phyloP scores from a whole-genome alignment of 148 eudicot species.

The Vaccinium vitisidaea region DNA sequence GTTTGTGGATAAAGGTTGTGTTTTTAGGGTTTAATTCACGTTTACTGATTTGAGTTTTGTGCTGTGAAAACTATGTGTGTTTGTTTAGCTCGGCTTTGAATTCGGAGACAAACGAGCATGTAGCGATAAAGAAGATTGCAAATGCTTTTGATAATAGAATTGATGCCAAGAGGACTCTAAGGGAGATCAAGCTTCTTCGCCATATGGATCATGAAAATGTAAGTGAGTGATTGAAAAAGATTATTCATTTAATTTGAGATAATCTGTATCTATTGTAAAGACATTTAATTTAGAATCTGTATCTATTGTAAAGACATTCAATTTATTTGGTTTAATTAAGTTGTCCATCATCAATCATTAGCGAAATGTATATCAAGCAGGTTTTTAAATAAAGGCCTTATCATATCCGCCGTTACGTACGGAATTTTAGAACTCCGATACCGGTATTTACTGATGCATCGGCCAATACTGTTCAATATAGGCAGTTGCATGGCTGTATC shows the following conservation, averaged over 20 bases:
- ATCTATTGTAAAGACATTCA: too few species aligned
- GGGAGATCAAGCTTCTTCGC: conserved; percentile 91
- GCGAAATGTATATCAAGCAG: neutral
- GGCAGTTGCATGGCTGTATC: too few species aligned
- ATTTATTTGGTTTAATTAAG: neutral
- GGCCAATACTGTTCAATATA: too few species aligned
- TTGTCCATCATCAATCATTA: neutral
- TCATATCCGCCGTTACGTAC: too few species aligned
- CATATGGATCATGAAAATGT: conserved; percentile 99
- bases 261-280: too few species aligned
- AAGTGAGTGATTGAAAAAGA: conserved; percentile 29
- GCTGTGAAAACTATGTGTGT: conserved; percentile 11
- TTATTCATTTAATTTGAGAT: neutral
- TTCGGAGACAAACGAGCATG: conserved; percentile 87
- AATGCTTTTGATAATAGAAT: conserved; percentile 92
- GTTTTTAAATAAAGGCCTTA: too few species aligned
- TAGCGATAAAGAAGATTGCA: conserved; percentile 91
- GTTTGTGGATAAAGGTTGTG: neutral
- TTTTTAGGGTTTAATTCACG: neutral
- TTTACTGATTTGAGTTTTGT: neutral
- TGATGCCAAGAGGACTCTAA: conserved; percentile 91
- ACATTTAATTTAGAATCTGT: too few species aligned
- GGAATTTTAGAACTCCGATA: too few species aligned
- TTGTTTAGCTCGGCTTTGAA: conserved; percentile 69
- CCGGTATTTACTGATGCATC: too few species aligned